These are phyloP conservation scores for Penicillium vulpinum DNA, from an alignment of 2,329 filamentous ascomycete genomes.

Conservation along the genomic window DNA sequence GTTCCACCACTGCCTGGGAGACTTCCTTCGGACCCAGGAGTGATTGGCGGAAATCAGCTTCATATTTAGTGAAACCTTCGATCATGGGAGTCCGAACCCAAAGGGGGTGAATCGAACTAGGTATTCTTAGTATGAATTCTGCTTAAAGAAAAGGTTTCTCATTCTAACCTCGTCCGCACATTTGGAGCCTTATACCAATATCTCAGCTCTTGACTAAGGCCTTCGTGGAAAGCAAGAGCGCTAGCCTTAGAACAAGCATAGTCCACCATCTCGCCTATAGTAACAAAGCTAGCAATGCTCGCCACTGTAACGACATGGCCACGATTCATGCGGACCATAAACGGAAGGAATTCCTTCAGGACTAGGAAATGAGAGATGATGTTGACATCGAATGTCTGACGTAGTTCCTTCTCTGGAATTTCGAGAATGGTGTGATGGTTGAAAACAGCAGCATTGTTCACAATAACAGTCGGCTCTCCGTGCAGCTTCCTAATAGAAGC, in stretches of 20 bases:
- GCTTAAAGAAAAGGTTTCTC: not conserved
- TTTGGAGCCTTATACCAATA: slow-evolving; percentile 29
- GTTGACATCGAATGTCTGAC: slow-evolving; percentile 51
- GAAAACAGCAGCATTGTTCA: slow-evolving; percentile 51
- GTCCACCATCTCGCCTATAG: slow-evolving; percentile 48
- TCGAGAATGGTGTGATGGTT: slow-evolving; percentile 45
- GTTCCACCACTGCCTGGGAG: slow-evolving; percentile 46
- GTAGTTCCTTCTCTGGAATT: slow-evolving; percentile 40
- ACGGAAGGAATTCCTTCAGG: slow-evolving; percentile 50
- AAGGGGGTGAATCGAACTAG: slow-evolving; percentile 20
- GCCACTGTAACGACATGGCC: slow-evolving; percentile 58
- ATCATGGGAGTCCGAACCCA: slow-evolving; percentile 44
- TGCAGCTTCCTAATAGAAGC: slow-evolving; percentile 31
- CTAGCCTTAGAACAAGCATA: slow-evolving; percentile 52
- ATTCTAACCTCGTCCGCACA: slow-evolving; percentile 30
- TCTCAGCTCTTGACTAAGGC: slow-evolving; percentile 33
- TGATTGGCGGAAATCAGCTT: slow-evolving; percentile 17
- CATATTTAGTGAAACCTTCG: slow-evolving; percentile 22
- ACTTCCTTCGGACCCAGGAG: slow-evolving; percentile 31
- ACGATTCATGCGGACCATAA: slow-evolving; percentile 48
- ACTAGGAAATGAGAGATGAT: slow-evolving; percentile 49
- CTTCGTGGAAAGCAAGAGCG: slow-evolving; percentile 53
- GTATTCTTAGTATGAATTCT: not conserved
- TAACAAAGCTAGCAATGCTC: slow-evolving; percentile 50
- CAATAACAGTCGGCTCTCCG: slow-evolving; percentile 42